A percentile compares a stretch with the other conserved stretches of the same genome.
Evolutionary conservation across 176 grass and related monocot genomes (phyloP).

Genomic region (Carex parvula): DNA sequence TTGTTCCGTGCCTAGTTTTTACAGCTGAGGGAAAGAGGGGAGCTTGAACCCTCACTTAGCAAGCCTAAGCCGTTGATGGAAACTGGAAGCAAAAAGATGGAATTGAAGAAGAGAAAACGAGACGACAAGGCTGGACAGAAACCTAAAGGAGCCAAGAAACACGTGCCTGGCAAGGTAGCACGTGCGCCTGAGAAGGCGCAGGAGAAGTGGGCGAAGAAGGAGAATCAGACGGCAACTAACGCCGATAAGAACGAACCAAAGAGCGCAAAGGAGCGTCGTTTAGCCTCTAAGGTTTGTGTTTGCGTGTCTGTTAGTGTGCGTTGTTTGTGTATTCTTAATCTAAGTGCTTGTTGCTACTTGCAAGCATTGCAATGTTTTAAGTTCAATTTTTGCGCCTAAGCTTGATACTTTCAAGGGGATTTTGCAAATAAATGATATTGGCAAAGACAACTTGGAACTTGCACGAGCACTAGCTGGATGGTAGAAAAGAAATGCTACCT

Average conservation of each 20-base stretch:
- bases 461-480: neutral
- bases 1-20: neutral
- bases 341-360: neutral
- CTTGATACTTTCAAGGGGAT: neutral
- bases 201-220: constrained; percentile 17
- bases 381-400: neutral
- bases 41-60: neutral
- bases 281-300: constrained; percentile 50
- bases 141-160: neutral
- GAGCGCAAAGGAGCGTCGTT: constrained; percentile 50
- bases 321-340: neutral
- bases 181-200: neutral
- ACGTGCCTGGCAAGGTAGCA: constrained; percentile 10
- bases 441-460: neutral
- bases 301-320: neutral
- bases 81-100: constrained; percentile 15
- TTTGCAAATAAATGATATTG: neutral
- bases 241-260: constrained; percentile 26
- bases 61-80: neutral
- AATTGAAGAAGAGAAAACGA: constrained; percentile 49
- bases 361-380: neutral
- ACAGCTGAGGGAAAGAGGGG: neutral
- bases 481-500: neutral
- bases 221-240: constrained; percentile 1
- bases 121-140: constrained; percentile 18